phyloP scores from a whole-genome alignment of 768 basidiomycete species.

The Mycena galericulata region DNA sequence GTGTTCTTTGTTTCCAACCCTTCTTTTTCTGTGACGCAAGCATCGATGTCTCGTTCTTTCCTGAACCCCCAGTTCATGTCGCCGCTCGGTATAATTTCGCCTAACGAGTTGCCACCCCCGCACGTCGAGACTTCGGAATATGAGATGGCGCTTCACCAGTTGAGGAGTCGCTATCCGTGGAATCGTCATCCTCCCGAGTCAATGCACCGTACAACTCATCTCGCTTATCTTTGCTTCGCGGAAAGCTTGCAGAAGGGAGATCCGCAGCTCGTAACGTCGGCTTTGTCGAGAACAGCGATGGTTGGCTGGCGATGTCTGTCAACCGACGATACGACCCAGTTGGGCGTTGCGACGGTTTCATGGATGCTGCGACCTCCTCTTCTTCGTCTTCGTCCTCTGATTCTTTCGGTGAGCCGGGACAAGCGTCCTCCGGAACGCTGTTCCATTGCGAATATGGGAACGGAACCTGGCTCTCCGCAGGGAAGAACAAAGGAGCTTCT shows the following conservation, averaged over 20 bases:
- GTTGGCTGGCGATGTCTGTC: constrained; percentile 65
- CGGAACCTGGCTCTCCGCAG: constrained; percentile 62
- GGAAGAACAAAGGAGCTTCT: constrained; percentile 59
- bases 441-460: constrained; percentile 67
- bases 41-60: background rate
- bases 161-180: constrained; percentile 52
- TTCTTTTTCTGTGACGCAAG: too few relatives aligned
- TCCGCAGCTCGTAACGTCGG: constrained; percentile 39
- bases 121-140: constrained; percentile 69
- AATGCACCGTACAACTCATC: constrained; percentile 52
- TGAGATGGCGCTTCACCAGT: constrained; percentile 59
- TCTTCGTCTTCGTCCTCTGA: constrained; percentile 58
- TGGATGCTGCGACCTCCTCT: constrained; percentile 41
- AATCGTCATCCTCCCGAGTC: constrained; percentile 48
- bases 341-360: constrained; percentile 38
- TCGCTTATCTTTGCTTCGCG: constrained; percentile 41
- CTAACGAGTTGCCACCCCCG: constrained; percentile 49
- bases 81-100: background rate
- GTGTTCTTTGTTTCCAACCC: too few relatives aligned
- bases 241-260: constrained; percentile 42
- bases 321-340: constrained; percentile 56
- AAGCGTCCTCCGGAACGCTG: constrained; percentile 29
- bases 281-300: constrained; percentile 45
- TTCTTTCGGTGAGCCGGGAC: constrained; percentile 46
- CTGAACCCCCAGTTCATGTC: background rate